Conservation (phyloP, 2,329 filamentous ascomycete genomes). For the Fusarium mexicanum region DNA sequence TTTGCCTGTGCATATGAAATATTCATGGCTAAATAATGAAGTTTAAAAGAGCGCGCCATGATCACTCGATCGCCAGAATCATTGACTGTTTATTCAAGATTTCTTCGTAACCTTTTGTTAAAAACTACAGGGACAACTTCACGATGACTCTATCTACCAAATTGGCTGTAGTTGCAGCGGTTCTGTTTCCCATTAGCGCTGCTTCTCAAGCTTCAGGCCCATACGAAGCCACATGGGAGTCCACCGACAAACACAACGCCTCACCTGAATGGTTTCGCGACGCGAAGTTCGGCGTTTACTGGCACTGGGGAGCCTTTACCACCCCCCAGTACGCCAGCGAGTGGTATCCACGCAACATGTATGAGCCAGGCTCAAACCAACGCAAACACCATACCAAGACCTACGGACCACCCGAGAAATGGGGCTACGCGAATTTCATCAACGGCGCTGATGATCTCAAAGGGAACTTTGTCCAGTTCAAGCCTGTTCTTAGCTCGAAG, state of each 20-base stretch:
- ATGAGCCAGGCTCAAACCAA: conserved; percentile 8
- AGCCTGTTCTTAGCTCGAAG: neutral
- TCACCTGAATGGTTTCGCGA: conserved; percentile 21
- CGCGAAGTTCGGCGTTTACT: conserved; percentile 22
- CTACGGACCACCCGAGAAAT: conserved; percentile 10
- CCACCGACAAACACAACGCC: conserved; percentile 15
- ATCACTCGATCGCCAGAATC: neutral
- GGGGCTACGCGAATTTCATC: conserved; percentile 16
- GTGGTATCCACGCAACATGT: conserved; percentile 27
- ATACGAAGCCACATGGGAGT: conserved; percentile 21
- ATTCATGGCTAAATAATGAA: neutral
- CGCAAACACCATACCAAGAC: conserved; percentile 1
- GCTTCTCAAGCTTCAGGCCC: neutral
- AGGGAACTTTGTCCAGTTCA: conserved; percentile 8
- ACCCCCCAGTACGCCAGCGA: conserved; percentile 17
- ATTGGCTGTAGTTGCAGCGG: neutral
- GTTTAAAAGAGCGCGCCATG: neutral
- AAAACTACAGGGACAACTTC: too few species aligned
- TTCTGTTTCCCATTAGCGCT: neutral
- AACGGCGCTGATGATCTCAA: conserved; percentile 3
- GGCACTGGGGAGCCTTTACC: conserved; percentile 26
- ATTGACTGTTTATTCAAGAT: neutral
- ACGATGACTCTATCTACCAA: neutral
- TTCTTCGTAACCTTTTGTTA: too few species aligned
- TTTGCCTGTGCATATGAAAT: too few species aligned